Base-by-base conservation (phyloP, 2,329 filamentous ascomycete species). In the Venturia pyrina region DNA sequence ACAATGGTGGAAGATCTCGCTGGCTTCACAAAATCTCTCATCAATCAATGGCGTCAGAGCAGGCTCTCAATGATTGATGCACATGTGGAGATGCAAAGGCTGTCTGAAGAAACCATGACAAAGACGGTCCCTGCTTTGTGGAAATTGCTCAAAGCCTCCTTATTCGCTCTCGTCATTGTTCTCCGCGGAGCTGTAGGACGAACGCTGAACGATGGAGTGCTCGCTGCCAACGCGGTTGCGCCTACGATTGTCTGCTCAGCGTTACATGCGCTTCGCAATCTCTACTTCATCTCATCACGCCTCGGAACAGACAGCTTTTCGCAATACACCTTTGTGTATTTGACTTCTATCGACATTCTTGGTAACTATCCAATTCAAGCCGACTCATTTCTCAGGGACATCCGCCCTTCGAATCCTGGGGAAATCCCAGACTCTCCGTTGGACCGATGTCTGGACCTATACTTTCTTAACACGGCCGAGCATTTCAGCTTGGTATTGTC, bases 381-480 rank as follows among this genome's bases (percentile, higher is more conserved):
- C 4, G 83, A 88, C 67, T 80, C 83, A 24, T 90, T 96, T 70
- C 78, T 96, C 32, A 79, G 81, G 68, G 82, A 84, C 24, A 88
- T 89, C 62, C 81, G 83, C 66, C 85, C 85, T 6, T 75, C 76
- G 53, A 78, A 83, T 66, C 74, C 82, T 21, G 82, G 83, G 50
- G 76, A 80, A 48, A 85, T 89, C 41, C 84, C 88, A 0, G 76
- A 78, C 6, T 84, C 89, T 69, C 86, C 88, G 5, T 79, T 91
- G 1, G 85, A 91, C 70, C 83, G 89, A 66, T 88, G 84, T 21
- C 79, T 93, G n/a, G 89, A 95, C 73, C 83, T 96, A 19, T 96
- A 91, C 78, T 96, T 96, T 76, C 83, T 97, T 68, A 95, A 96
- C 72, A 85, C 88, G 0, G 88, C 90, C 1, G 93, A 96, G 74